These are phyloP conservation scores for Zanthoxylum bungeanum DNA, from an alignment of 345 rosid species.

Conservation along the genomic window DNA sequence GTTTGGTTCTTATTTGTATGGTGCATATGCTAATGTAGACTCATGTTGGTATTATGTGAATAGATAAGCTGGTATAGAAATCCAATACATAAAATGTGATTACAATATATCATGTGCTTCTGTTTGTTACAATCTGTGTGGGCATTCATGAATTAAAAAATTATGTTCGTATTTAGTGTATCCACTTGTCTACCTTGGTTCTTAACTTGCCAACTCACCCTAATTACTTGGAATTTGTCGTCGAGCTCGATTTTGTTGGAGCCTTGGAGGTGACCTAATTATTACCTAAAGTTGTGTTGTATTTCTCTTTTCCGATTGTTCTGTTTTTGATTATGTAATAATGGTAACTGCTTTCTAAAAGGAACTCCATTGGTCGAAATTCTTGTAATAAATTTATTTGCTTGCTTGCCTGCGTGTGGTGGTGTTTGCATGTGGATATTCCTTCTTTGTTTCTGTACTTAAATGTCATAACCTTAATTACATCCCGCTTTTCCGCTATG, in stretches of 20 bases:
- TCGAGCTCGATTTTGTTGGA: not conserved
- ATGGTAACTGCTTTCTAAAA: not conserved
- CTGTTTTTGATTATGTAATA: not conserved
- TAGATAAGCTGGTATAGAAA: conserved; percentile 74
- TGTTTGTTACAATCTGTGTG: not conserved
- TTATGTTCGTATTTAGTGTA: not conserved
- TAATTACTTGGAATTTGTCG: not conserved
- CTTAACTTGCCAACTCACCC: not conserved
- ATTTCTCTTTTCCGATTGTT: not conserved
- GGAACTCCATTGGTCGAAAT: not conserved
- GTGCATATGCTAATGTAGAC: conserved; percentile 64
- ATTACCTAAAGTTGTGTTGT: not conserved
- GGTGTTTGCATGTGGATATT: not conserved
- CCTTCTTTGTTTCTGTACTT: not conserved
- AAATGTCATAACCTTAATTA: not conserved
- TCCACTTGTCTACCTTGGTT: not conserved
- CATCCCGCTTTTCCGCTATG: not conserved
- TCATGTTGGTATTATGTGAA: conserved; percentile 52
- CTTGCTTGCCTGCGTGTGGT: not conserved
- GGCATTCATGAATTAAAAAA: too few species aligned
- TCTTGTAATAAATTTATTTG: not conserved
- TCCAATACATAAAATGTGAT: conserved; percentile 43
- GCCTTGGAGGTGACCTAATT: not conserved
- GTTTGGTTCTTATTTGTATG: conserved; percentile 50
- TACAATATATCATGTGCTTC: conserved; percentile 23